Evolutionary conservation across 2,329 filamentous ascomycete species (phyloP).

Genomic region (Ophiosphaerella herpotricha): DNA sequence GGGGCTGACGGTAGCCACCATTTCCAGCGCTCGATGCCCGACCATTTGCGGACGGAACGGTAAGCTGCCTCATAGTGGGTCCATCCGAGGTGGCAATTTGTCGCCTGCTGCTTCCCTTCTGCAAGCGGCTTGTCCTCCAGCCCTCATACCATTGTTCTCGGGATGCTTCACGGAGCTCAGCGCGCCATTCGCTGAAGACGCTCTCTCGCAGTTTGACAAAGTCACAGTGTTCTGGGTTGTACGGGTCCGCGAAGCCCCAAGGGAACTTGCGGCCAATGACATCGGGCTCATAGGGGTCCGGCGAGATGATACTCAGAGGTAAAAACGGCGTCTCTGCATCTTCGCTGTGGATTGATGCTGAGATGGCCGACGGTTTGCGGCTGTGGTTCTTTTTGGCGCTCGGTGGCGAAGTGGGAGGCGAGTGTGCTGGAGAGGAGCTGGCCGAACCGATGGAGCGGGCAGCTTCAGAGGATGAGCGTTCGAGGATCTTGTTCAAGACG

Average conservation of each 20-base stretch:
- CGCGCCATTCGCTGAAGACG: constrained; percentile 92
- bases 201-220: constrained; percentile 88
- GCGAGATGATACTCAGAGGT: constrained; percentile 90
- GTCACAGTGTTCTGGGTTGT: constrained; percentile 90
- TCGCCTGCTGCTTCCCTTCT: constrained; percentile 31
- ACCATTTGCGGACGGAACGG: constrained; percentile 33
- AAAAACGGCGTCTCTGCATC: constrained; percentile 66
- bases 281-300: constrained; percentile 83
- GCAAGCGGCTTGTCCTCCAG: constrained; percentile 72
- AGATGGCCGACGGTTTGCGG: constrained; percentile 49
- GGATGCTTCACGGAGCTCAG: constrained; percentile 86
- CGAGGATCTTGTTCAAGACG: constrained; percentile 45
- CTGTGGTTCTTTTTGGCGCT: constrained; percentile 42
- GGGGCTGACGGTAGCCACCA: constrained; percentile 34
- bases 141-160: constrained; percentile 94
- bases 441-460: constrained; percentile 40
- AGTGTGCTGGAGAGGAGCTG: constrained; percentile 35
- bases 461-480: constrained; percentile 45
- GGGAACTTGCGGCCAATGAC: constrained; percentile 86
- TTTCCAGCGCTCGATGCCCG: constrained; percentile 40
- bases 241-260: constrained; percentile 96
- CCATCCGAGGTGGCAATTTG: constrained; percentile 38
- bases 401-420: constrained; percentile 40
- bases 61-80: constrained; percentile 28
- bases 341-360: constrained; percentile 42